Percentiles rank a stretch among this genome's conserved stretches.
These are phyloP conservation scores for Oxyria digyna DNA, from an alignment of 148 eudicot genomes.

Conservation along the genomic window DNA sequence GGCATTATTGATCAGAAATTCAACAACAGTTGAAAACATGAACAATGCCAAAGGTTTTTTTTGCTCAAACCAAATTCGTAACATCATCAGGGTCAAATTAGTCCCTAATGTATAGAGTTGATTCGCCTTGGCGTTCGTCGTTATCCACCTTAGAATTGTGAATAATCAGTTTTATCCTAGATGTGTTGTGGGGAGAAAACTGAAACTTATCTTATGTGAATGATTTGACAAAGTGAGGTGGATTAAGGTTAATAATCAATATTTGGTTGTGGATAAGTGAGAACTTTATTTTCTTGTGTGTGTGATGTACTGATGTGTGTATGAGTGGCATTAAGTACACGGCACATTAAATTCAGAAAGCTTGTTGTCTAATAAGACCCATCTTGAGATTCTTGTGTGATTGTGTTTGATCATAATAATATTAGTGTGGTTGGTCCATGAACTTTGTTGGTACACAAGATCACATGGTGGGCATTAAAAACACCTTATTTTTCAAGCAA, in stretches of 20 bases:
- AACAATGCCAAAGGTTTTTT: background rate
- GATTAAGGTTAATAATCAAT: background rate
- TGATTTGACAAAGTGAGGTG: background rate
- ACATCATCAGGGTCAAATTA: background rate
- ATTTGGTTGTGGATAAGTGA: slow-evolving; percentile 4
- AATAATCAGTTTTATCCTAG: slow-evolving; percentile 7
- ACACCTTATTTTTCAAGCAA: background rate
- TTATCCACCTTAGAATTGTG: slow-evolving; percentile 3
- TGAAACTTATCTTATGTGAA: slow-evolving; percentile 2
- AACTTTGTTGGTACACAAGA: background rate
- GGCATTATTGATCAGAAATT: background rate
- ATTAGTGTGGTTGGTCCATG: background rate
- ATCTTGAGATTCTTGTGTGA: background rate
- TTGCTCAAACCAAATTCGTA: background rate
- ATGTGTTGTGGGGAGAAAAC: slow-evolving; percentile 6
- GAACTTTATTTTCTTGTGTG: background rate
- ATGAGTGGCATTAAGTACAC: slow-evolving; percentile 4
- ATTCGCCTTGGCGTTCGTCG: background rate
- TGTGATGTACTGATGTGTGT: background rate
- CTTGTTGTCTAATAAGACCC: slow-evolving; percentile 4
- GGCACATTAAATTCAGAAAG: slow-evolving; percentile 3
- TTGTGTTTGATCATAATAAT: background rate
- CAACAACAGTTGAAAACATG: background rate
- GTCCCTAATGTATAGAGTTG: slow-evolving; percentile 8
- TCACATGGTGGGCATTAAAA: background rate